Base-by-base conservation (phyloP, 148 eudicot genomes). In the Fagopyrum homotropicum region DNA sequence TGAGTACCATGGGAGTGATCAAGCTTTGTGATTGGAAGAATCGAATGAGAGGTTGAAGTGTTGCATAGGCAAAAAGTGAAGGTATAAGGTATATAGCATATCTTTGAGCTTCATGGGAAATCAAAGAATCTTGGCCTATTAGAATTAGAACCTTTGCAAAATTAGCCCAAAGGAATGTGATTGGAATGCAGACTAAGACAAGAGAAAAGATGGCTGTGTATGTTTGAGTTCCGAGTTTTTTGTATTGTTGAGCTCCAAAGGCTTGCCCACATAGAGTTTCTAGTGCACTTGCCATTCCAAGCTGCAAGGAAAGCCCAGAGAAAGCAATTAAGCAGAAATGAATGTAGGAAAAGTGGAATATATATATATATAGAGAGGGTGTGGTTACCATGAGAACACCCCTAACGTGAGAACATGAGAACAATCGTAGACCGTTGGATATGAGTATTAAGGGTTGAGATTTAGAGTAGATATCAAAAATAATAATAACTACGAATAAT, bases 261-360 rank as follows among this genome's bases (percentile, higher is more conserved):
- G 98, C 89, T 78, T 93, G 97, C 30, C 98, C 98, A 19, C 97
- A 85, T 48, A 91, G 76, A 44, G 98, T 93, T 80, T 93, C 97
- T 73, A 93, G 77, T 54, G 88, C 97, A 80, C 87, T 82, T 45
- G 90, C 87, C 95, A 93, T 85, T 11, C 98, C 97, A 19, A 66
- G 46, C 71, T 66, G 55, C 63, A 0, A 66, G 4, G 11, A 81
- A 43, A 35, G 3, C 40, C 2, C 40, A 35, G 40, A 35, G 40
- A 35, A 35, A 35, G 40, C 40, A 35, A 2, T 35, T 35, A 2
- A 35, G 40, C 40, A 35, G 40, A 35, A 35, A 1, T 35, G 40
- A 35, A 35, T 2, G 40, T 35, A 35, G 40, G 40, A 35, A 35
- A 35, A 35, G 40, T 35, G 3, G 40, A 35, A 35, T 35, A n/a